phyloP scores from a whole-genome alignment of 2,329 filamentous ascomycete species.

The Pseudogymnoascus destructans region DNA sequence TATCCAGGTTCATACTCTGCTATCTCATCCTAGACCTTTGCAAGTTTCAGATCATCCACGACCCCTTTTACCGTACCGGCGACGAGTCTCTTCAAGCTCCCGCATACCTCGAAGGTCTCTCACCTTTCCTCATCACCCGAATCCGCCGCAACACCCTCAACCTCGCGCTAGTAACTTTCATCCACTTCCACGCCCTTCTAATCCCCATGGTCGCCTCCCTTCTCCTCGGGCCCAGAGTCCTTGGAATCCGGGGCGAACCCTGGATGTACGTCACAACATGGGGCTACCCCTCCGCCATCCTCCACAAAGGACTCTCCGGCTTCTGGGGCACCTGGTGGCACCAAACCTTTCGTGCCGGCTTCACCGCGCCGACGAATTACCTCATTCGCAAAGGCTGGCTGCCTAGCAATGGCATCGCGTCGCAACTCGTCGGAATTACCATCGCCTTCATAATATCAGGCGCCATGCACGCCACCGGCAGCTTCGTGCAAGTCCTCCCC shows the following conservation, averaged over 20 bases:
- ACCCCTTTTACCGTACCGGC: conserved; percentile 62
- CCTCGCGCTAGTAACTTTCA: conserved; percentile 36
- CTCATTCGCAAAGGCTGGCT: conserved; percentile 32
- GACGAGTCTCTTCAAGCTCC: conserved; percentile 33
- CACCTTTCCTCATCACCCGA: conserved; percentile 34
- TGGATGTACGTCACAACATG: conserved; percentile 51
- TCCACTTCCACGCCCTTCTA: conserved; percentile 36
- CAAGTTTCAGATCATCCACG: conserved; percentile 55
- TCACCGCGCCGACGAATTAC: conserved; percentile 45
- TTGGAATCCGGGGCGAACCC: conserved; percentile 45
- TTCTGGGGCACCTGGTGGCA: conserved; percentile 88
- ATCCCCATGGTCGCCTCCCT: conserved; percentile 49
- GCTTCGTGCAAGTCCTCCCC: conserved; percentile 46
- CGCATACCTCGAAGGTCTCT: conserved; percentile 31
- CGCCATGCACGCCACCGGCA: conserved; percentile 57
- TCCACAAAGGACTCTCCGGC: conserved; percentile 60
- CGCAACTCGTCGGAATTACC: conserved; percentile 28
- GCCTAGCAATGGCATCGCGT: conserved; percentile 23
- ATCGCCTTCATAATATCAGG: conserved; percentile 55
- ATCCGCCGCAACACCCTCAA: conserved; percentile 46
- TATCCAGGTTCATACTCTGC: conserved; percentile 36
- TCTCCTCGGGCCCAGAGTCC: conserved; percentile 36
- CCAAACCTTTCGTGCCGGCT: conserved; percentile 69
- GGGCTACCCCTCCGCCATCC: conserved; percentile 38
- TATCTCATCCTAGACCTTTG: conserved; percentile 60